A percentile compares a stretch with the other conserved stretches of the same genome.
Evolutionary conservation across 2,329 filamentous ascomycete species (phyloP).

Genomic region (Sclerotinia nivalis): DNA sequence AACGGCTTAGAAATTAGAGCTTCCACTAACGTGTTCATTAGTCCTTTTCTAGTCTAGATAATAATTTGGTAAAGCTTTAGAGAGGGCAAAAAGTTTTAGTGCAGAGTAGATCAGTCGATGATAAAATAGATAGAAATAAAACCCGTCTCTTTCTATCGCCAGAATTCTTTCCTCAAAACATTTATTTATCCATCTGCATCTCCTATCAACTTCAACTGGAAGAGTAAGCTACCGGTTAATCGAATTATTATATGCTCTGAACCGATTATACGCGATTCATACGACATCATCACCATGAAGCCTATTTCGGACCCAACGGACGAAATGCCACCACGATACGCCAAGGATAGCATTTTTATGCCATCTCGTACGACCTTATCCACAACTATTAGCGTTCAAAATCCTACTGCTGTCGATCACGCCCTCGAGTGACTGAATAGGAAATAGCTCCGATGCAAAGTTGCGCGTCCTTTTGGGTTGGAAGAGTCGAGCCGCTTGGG

Average conservation of each 20-base stretch:
- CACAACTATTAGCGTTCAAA: constrained; percentile 2
- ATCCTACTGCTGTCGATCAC: constrained; percentile 13
- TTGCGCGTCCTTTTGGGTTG: constrained; percentile 14
- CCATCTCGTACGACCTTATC: constrained; percentile 11
- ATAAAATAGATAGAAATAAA: background rate
- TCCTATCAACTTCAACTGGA: background rate
- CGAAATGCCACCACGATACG: background rate
- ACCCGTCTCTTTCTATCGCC: background rate
- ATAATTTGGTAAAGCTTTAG: background rate
- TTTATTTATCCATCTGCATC: background rate
- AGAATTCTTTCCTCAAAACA: background rate
- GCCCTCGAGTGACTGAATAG: constrained; percentile 8
- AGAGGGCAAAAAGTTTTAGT: background rate
- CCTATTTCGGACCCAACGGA: background rate
- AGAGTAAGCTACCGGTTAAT: background rate
- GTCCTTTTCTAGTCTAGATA: background rate
- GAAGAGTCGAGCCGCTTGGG: constrained; percentile 22
- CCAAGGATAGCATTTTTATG: constrained; percentile 5
- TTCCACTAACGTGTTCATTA: background rate
- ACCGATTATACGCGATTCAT: background rate
- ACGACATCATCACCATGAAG: background rate
- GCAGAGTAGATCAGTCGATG: background rate
- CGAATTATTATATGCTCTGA: background rate
- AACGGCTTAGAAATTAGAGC: background rate
- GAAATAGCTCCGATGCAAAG: constrained; percentile 20